These are phyloP conservation scores for Xylariaceae sp. DNA, from an alignment of 2,329 filamentous ascomycete species.

Conservation along the genomic window DNA sequence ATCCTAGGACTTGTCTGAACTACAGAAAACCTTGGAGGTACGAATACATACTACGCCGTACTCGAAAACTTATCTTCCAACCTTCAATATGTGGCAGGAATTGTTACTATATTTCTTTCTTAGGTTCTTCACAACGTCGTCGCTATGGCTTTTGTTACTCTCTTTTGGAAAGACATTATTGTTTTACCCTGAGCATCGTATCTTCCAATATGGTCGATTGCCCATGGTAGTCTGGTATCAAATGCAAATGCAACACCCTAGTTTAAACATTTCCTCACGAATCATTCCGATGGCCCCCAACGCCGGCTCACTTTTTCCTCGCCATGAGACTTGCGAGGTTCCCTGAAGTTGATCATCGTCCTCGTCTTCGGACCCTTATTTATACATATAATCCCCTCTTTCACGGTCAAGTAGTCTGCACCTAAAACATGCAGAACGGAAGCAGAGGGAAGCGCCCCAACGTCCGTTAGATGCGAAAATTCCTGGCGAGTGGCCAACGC, in stretches of 20 bases:
- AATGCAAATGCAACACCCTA: slow-evolving; percentile 1
- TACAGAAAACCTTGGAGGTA: too few relatives aligned
- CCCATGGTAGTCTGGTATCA: slow-evolving; percentile 12
- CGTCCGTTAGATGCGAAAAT: neutral
- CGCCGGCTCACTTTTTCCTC: slow-evolving; percentile 15
- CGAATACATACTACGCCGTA: too few relatives aligned
- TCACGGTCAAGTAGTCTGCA: neutral
- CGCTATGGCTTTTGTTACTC: neutral
- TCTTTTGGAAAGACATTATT: neutral
- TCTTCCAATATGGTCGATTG: neutral
- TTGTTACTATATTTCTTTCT: neutral
- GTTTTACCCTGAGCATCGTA: too few relatives aligned
- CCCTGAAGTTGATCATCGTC: slow-evolving; percentile 9
- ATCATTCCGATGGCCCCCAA: slow-evolving; percentile 14
- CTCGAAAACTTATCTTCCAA: too few relatives aligned
- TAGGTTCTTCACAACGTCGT: neutral
- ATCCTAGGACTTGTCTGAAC: too few relatives aligned
- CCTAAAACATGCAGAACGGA: neutral
- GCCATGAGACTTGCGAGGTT: slow-evolving; percentile 8
- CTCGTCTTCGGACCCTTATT: slow-evolving; percentile 1
- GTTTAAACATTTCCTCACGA: slow-evolving; percentile 1
- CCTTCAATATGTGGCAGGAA: too few relatives aligned
- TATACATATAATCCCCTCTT: slow-evolving; percentile 4
- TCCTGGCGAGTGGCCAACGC: too few relatives aligned
- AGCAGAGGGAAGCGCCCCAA: neutral